Base-by-base conservation (phyloP, 2,329 filamentous ascomycete genomes). In the Pseudocercospora vitis region DNA sequence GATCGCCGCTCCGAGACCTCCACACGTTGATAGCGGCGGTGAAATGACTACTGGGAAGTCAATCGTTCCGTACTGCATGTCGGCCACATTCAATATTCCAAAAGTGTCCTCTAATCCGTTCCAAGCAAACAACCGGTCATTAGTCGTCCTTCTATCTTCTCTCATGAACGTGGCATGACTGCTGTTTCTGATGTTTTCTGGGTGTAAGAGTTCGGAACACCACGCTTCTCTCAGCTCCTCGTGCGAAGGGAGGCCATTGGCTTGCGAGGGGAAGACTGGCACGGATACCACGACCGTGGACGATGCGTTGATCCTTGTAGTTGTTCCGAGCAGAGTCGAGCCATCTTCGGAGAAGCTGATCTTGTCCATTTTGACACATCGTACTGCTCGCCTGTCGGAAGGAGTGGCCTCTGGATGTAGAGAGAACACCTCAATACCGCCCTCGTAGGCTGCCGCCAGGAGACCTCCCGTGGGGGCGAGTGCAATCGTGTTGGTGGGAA, bases 401-500 rank as follows among this genome's bases (percentile, higher is more conserved):
- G 67, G 63, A 16, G 70, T 59, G 6, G 83, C 83, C 51, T 76
- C 81, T 2, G 84, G 76, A 51, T 81, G 81, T 26, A 95, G 73
- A 5, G 89, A 88, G 46, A 88, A 87, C 0, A 96, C 87, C 70
- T 95, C 90, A 55, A 95, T 90, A 7, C 88, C 88, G 42, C 88
- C 87, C 68, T 92, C 86, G 69, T 91, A 95, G 4, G 90, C 89
- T 23, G 89, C 86, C n/a, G 90, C 90, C 44, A 96, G 74, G 3
- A 95, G 86, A 19, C 85, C 85, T 32, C 89, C 89, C 55, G 85
- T 88, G 1, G 89, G 88, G 0, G 90, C 91, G 24, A 96, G 74
- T 9, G 88, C 85, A 63, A 96, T 89, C 21, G 89, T 85, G 50
- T 85, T 83, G 3, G 90, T 89, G 32, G 82, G 81, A 68, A 92